Base-by-base conservation (phyloP, 208 protist genomes). In the Trypanosoma mega region DNA sequence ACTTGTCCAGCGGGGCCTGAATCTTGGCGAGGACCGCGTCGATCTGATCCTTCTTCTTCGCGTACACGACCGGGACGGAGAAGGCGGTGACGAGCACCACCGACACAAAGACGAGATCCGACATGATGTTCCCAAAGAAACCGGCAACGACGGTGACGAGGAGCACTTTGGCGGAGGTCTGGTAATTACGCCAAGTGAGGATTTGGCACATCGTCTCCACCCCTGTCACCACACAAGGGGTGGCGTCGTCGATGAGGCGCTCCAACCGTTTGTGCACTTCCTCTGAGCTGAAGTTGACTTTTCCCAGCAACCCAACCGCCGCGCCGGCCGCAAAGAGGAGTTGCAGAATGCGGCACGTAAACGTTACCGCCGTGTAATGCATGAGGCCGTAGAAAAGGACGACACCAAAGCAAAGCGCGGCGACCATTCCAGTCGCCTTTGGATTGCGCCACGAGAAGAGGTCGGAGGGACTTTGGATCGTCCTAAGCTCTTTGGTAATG, bases 311-410 rank as follows among this genome's bases (percentile, higher is more conserved):
- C 21, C 76, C 26, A 2, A 63, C 53, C 3, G 60, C 44, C 1
- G 66, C 72, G n/a, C 71, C 82, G 24, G 55, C 24, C 11, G 85
- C 61, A 27, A 92, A 70, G 23, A 59, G 2, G 16, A 89, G 49
- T 31, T 76, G 67, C 2, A 71, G 45, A 16, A 89, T 45, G 57
- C 85, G 82, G 57, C 72, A 78, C 27, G 66, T 1, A 51, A 89
- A 91, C n/a, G 88, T 95, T 3, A 79, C 76, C 11, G 87, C 11
- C 12, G 85, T 95, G 78, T 95, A 95, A 12, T 83, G 39, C 50
- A 80, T 80, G 51, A 67, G 68, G 20, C 74, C 76, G 46, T 80
- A 95, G 24, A 92, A 66, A 14, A 73, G 63, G 74, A 82, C 81
- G 1, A 74, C 30, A n/a, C 47, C 27, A 31, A 92, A 61, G 34